Evolutionary conservation across 1,284 basidiomycete species (phyloP), one percentile per base, ranked within the genome.

Genomic region (Pseudozyma flocculosa): DNA sequence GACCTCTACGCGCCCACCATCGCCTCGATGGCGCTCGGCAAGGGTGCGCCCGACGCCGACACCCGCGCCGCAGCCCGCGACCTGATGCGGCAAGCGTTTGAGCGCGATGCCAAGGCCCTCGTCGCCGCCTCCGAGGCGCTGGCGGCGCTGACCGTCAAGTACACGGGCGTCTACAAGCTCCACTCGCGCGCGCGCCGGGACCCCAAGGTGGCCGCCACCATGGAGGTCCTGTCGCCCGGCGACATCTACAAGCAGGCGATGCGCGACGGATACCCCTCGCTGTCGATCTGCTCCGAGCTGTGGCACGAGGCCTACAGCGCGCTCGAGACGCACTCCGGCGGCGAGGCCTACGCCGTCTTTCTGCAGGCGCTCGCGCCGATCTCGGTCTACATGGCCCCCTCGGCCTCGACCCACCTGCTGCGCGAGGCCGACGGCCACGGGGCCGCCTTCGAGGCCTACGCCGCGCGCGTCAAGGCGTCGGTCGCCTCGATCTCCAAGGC

Each of bases 1-100:
- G 58, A 66, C 30, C 51, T 76, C 23, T 75, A 76, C 34, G 65
- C 74, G 5, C 22, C 61, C 13, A 46, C 53, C 30, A 62, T 72
- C 41, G 40, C 65, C 2, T 48, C 36, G 10, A 58, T 70, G 17
- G 70, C 68, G 21, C 45, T 72, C 18, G 43, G 51, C 23, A 29
- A 37, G 13, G 41, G 22, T 30, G 53, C 65, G n/a, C 37, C 50
- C 2, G 43, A 57, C 30, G 45, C 48, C 3, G 40, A 47, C 10
- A 59, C 60, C 2, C 50, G 64, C 15, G 40, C 34, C 5, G 54
- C 55, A 2, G 70, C 70, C 2, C 59, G 50, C 26, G 43, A 63
- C 22, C 60, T 72, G 30, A 50, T 72, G 8, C 34, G 40, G 1
- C 44, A 54, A 32, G 59, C 62, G 18, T 69, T 70, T 21, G 58